Evolutionary conservation across 106 monocot species (phyloP).

Genomic region (Triglochin maritima): DNA sequence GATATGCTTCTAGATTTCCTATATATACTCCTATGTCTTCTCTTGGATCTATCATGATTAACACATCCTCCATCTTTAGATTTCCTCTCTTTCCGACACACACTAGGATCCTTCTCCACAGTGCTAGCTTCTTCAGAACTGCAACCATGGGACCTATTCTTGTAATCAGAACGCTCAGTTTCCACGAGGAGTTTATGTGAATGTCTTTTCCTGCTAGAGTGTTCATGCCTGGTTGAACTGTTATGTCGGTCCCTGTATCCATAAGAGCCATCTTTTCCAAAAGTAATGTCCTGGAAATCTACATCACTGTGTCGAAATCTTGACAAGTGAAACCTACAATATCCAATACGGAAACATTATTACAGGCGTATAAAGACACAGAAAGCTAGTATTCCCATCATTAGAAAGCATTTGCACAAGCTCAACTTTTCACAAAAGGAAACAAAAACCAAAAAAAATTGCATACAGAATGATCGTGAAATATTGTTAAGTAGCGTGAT

Average conservation of each 20-base stretch:
- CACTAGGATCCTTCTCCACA: not conserved
- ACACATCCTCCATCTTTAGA: not conserved
- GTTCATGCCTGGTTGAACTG: not conserved
- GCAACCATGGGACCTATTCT: not conserved
- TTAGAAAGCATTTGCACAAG: not conserved
- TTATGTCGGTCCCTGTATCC: not conserved
- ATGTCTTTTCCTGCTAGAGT: conserved; percentile 1
- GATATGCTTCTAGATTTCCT: not conserved
- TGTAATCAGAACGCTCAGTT: not conserved
- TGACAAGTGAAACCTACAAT: conserved; percentile 1
- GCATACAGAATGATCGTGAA: not conserved
- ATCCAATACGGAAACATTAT: not conserved
- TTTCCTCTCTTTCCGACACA: not conserved
- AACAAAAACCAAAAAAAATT: not conserved
- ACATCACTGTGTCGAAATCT: not conserved
- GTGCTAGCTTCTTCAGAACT: not conserved
- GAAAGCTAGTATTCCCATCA: not conserved
- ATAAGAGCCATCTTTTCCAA: conserved; percentile 8
- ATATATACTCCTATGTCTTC: conserved; percentile 4
- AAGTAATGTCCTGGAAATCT: conserved; percentile 1
- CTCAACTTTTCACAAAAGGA: not conserved
- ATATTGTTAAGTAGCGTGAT: not conserved
- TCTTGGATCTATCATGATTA: not conserved
- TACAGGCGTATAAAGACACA: not conserved
- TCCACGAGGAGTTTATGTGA: not conserved